Conservation (phyloP, 257 asterid genomes). For the Nicotiana tomentosiformis region DNA sequence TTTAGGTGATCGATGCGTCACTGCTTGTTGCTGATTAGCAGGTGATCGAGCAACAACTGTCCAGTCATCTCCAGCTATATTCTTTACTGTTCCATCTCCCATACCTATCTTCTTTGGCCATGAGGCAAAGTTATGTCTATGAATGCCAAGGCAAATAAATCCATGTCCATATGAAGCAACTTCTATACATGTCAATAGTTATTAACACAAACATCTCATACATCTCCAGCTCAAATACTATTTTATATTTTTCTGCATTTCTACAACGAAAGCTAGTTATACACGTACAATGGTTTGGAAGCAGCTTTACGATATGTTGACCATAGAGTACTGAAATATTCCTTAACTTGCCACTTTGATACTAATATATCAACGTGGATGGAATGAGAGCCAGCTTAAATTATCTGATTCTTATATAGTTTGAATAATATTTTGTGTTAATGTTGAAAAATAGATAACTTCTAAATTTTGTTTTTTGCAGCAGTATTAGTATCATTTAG, state of each 20-base stretch:
- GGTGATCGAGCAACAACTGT: too few species aligned
- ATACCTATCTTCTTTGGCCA: background rate
- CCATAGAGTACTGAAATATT: background rate
- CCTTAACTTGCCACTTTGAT: background rate
- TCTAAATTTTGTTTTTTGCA: too few species aligned
- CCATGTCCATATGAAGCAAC: background rate
- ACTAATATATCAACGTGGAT: too few species aligned
- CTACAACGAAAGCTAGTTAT: background rate
- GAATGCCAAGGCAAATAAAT: background rate
- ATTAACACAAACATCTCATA: background rate
- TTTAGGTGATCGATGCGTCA: too few species aligned
- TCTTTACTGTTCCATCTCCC: too few species aligned
- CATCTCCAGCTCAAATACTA: background rate
- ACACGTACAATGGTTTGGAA: background rate
- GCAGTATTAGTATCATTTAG: too few species aligned
- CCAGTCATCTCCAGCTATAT: too few species aligned
- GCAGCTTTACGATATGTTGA: background rate
- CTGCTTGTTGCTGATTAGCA: too few species aligned
- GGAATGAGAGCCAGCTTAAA: too few species aligned
- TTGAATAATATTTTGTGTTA: too few species aligned
- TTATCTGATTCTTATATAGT: too few species aligned
- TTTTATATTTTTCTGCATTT: background rate
- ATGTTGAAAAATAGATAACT: too few species aligned
- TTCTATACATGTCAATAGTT: conserved; percentile 4
- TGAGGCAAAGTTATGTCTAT: background rate